Conservation (phyloP, 495 filamentous ascomycete species). For the Darksidea phi region DNA sequence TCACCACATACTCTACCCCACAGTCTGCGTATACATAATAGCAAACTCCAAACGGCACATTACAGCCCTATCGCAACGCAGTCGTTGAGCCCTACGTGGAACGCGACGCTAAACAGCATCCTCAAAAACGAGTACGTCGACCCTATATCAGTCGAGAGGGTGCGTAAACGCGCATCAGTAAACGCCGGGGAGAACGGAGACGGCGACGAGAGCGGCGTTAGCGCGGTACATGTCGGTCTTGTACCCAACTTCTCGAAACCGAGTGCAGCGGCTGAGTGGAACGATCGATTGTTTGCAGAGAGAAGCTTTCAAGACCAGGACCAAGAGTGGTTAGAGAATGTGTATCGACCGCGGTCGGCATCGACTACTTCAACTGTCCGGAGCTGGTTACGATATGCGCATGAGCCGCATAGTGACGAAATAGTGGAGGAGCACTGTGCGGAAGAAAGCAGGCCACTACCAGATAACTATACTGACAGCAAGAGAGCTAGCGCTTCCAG, state of each 20-base stretch:
- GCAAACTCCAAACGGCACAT: too few relatives aligned
- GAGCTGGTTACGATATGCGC: too few relatives aligned
- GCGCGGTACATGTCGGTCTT: slow-evolving; percentile 6
- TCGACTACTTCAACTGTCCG: too few relatives aligned
- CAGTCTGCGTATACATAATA: too few relatives aligned
- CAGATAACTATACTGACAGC: neutral
- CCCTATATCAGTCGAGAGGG: neutral
- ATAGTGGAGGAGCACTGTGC: neutral
- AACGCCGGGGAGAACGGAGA: neutral
- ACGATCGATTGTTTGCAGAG: neutral
- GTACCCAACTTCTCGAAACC: slow-evolving; percentile 16
- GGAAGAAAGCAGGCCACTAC: neutral
- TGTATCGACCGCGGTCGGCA: too few relatives aligned
- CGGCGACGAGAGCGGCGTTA: neutral
- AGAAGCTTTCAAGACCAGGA: neutral
- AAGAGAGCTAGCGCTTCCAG: neutral
- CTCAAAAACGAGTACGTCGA: neutral
- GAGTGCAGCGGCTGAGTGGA: neutral
- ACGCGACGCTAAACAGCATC: neutral
- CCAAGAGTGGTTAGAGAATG: neutral
- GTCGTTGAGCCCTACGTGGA: neutral
- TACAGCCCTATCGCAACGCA: too few relatives aligned
- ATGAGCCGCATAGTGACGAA: too few relatives aligned
- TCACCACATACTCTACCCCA: too few relatives aligned
- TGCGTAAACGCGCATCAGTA: neutral